Evolutionary conservation across 2,329 filamentous ascomycete species (phyloP), one percentile per base, ranked within the genome.

Genomic region (Zymoseptoria passerinii): DNA sequence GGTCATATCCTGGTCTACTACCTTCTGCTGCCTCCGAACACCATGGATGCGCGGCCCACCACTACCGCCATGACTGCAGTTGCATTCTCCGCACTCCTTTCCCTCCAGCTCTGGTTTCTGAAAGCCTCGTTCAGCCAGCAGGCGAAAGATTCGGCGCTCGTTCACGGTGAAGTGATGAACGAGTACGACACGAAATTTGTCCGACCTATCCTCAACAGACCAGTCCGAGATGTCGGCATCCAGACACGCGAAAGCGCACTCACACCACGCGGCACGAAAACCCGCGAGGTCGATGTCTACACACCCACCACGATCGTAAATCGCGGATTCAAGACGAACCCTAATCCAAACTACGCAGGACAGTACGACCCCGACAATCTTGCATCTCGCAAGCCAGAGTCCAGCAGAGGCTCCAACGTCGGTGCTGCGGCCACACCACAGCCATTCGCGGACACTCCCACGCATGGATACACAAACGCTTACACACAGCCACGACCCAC

Each of bases 121-220:
- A 86, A 88, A 60, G 81, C 81, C 1, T 84, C 81, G 35, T 97
- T 92, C 73, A 81, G 83, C 3, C 92, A 92, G 71, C 92, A 97
- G 72, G 84, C 83, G 61, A 95, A 91, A 71, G 94, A 99, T 72
- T 84, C 83, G 1, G 81, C 85, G 1, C 81, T 96, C 52, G 88
- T 99, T 59, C 90, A 95, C 66, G 90, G 88, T 66, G 89, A 97
- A 74, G 92, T 97, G 4, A 81, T 97, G 75, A 87, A 91, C 71
- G 94, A 99, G 75, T 99, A 99, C 71, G 90, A 97, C 71, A 89
- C 85, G 66, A 99, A 99, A 76, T 96, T 88, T 69, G 94, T 99
- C 0, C 90, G 95, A 68, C 94, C 94, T 1, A 82, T 86, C 9
- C 83, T 95, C n/a, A 89, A 95, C 66, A 89, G 88, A 7, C 79